These are phyloP conservation scores for Sporothrix mexicana DNA, from an alignment of 2,329 filamentous ascomycete species.

Conservation along the genomic window DNA sequence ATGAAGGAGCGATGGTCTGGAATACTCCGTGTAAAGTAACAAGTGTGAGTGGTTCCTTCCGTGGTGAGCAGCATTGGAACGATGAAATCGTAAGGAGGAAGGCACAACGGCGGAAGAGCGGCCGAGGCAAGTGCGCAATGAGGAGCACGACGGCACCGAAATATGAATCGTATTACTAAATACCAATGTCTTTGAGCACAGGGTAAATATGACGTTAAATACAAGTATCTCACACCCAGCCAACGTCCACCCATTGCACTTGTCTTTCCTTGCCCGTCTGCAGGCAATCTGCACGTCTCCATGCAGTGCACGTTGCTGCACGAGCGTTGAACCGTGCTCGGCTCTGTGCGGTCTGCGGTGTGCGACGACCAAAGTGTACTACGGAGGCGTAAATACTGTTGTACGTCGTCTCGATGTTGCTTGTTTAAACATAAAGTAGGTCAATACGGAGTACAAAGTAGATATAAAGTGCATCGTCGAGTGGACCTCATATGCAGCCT, in stretches of 20 bases:
- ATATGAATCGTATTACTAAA: too few relatives aligned
- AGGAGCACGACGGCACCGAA: too few relatives aligned
- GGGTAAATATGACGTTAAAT: conserved; percentile 12
- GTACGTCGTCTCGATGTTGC: too few relatives aligned
- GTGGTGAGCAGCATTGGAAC: not conserved
- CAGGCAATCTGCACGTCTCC: conserved; percentile 22
- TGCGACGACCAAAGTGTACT: too few relatives aligned
- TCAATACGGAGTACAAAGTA: not conserved
- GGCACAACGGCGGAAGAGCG: conserved; percentile 10
- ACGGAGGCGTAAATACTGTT: too few relatives aligned
- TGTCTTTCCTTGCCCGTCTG: not conserved
- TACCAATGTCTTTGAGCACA: not conserved
- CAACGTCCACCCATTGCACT: not conserved
- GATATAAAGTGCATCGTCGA: not conserved
- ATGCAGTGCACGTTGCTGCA: conserved; percentile 26
- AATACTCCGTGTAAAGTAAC: not conserved
- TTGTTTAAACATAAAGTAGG: not conserved
- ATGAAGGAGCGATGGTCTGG: conserved; percentile 10
- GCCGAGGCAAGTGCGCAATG: not conserved
- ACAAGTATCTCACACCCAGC: not conserved
- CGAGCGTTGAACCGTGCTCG: conserved; percentile 17
- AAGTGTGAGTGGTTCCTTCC: not conserved
- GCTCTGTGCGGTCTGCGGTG: conserved; percentile 1
- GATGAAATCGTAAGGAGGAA: not conserved
- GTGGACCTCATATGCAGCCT: not conserved